These are phyloP conservation scores for Apiotrichum porosum DNA, from an alignment of 1,284 basidiomycete species.

Conservation along the genomic window DNA sequence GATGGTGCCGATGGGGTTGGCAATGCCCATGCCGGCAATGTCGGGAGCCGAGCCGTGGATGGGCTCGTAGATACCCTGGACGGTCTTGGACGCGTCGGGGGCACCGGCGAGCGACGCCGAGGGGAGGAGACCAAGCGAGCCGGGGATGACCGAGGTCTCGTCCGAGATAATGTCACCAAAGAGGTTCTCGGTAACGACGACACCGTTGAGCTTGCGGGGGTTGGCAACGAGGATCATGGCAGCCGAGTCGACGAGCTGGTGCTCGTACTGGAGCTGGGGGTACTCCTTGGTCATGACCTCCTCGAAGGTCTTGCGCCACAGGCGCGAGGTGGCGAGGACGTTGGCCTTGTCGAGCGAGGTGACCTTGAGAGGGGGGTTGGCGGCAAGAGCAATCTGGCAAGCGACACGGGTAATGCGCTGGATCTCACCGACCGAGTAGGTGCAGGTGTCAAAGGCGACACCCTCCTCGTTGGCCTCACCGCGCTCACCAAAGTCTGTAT, in stretches of 20 bases:
- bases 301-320: constrained; percentile 89
- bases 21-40: constrained; percentile 76
- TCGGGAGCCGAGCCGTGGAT: constrained; percentile 92
- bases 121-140: constrained; percentile 90
- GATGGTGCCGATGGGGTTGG: constrained; percentile 90
- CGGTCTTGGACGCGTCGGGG: constrained; percentile 63
- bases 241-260: constrained; percentile 92
- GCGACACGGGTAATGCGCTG: constrained; percentile 94
- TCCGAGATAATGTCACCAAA: constrained; percentile 96
- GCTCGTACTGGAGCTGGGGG: constrained; percentile 77
- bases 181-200: constrained; percentile 89
- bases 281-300: constrained; percentile 78
- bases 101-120: constrained; percentile 84
- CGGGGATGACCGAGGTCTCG: constrained; percentile 94
- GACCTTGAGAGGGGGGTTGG: constrained; percentile 79
- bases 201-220: constrained; percentile 91
- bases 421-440: constrained; percentile 87
- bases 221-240: constrained; percentile 93
- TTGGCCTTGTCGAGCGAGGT: constrained; percentile 99
- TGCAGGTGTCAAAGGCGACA: constrained; percentile 82
- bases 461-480: constrained; percentile 70
- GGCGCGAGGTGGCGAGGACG: constrained; percentile 87
- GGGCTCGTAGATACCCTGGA: constrained; percentile 71
- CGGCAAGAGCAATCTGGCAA: constrained; percentile 79
- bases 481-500: constrained; percentile 82